Conservation (phyloP, 1,284 basidiomycete genomes). For the Moesziomyces sp. region DNA sequence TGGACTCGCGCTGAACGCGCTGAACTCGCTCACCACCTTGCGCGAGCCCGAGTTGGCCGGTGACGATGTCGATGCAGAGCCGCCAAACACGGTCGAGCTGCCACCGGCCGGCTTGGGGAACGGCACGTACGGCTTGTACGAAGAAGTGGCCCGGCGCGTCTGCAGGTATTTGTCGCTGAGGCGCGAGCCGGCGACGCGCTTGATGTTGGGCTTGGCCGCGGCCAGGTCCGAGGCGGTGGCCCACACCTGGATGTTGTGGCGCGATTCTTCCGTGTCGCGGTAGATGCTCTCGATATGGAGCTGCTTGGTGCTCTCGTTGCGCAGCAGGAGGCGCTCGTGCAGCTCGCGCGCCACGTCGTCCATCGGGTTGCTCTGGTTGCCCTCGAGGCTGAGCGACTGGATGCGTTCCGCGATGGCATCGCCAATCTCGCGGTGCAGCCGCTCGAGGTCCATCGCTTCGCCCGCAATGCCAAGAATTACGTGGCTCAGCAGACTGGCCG, state of each 20-base stretch:
- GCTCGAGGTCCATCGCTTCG: conserved; percentile 97
- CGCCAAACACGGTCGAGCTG: conserved; percentile 10
- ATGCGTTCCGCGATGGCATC: conserved; percentile 92
- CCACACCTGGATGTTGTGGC: conserved; percentile 90
- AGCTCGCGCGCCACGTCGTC: conserved; percentile 94
- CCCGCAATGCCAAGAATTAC: conserved; percentile 96
- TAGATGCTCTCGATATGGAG: conserved; percentile 95
- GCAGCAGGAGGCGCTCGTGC: conserved; percentile 86
- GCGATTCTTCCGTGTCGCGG: conserved; percentile 74
- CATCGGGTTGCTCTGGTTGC: conserved; percentile 76
- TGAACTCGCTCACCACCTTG: conserved; percentile 59
- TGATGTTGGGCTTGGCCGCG: conserved; percentile 81
- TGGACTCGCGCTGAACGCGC: conserved; percentile 56
- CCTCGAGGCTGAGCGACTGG: conserved; percentile 75
- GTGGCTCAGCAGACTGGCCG: conserved; percentile 93
- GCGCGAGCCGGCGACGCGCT: conserved; percentile 72
- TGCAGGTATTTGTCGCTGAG: conserved; percentile 63
- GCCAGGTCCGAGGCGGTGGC: conserved; percentile 78
- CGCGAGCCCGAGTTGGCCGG: conserved; percentile 31
- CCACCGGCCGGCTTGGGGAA: conserved; percentile 48
- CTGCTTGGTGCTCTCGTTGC: conserved; percentile 96
- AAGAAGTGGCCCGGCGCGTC: conserved; percentile 47
- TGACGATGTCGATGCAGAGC: conserved; percentile 3
- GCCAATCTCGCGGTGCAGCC: conserved; percentile 91
- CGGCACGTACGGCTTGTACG: conserved; percentile 52